Percentiles rank a stretch among this genome's conserved stretches.
These are phyloP conservation scores for Aspergillus ibericus DNA, from an alignment of 2,329 filamentous ascomycete genomes.

Conservation along the genomic window DNA sequence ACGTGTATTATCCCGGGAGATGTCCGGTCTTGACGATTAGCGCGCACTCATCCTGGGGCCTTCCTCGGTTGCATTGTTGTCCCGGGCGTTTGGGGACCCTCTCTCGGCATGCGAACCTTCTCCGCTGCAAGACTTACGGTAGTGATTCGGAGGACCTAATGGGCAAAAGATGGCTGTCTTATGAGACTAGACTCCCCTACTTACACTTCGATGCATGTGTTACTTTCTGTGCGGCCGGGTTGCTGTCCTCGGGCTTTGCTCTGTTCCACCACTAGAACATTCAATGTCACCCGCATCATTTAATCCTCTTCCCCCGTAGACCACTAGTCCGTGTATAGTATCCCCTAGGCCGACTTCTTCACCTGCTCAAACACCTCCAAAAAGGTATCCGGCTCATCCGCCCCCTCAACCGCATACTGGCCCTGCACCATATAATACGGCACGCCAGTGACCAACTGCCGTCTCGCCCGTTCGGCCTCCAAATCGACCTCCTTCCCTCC, in stretches of 20 bases:
- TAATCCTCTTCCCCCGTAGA: neutral
- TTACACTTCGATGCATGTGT: neutral
- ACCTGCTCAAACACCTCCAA: slow-evolving; percentile 64
- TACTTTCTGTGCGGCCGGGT: neutral
- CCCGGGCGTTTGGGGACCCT: neutral
- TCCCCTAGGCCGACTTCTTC: slow-evolving; percentile 37
- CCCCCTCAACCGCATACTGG: slow-evolving; percentile 66
- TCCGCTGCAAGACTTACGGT: neutral
- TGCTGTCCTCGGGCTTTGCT: neutral
- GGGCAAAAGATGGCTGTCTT: neutral
- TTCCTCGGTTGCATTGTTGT: neutral
- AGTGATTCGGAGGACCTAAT: neutral
- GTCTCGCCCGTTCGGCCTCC: slow-evolving; percentile 55
- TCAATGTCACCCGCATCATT: neutral
- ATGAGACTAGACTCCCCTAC: neutral
- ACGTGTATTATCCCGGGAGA: neutral
- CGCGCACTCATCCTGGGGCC: neutral
- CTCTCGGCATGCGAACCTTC: neutral
- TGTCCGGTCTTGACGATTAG: neutral
- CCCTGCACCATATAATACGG: slow-evolving; percentile 74
- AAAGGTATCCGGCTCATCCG: slow-evolving; percentile 69
- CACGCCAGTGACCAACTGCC: slow-evolving; percentile 64
- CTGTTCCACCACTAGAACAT: neutral
- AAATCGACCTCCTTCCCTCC: slow-evolving; percentile 60
- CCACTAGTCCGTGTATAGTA: neutral